Evolutionary conservation across 306 rosid genomes (phyloP).

Genomic region (apple (Malus domestica)): DNA sequence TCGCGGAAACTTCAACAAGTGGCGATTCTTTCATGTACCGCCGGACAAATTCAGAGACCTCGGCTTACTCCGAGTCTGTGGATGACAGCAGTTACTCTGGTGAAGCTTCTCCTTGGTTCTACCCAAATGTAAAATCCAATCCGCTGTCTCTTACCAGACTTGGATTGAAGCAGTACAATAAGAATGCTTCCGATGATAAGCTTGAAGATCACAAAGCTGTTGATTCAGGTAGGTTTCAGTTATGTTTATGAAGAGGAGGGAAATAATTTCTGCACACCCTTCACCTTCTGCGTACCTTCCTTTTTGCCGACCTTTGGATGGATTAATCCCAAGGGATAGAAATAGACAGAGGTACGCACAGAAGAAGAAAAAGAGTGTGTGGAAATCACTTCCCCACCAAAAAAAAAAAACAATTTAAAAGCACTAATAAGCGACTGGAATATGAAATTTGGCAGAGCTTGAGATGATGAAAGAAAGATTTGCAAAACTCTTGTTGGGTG

Average conservation of each 20-base stretch:
- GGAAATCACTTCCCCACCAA: background rate
- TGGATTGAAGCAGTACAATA: conserved; percentile 39
- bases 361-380: background rate
- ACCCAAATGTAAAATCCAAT: conserved; percentile 36
- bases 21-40: conserved; percentile 51
- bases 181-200: conserved; percentile 26
- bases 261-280: background rate
- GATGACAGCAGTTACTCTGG: conserved; percentile 49
- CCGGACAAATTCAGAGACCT: conserved; percentile 58
- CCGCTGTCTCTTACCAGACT: conserved; percentile 40
- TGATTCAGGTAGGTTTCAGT: conserved; percentile 52
- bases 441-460: conserved; percentile 40
- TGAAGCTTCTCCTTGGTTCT: conserved; percentile 53
- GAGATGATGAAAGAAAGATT: conserved; percentile 86
- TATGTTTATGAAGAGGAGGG: background rate
- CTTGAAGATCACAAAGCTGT: conserved; percentile 44
- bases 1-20: conserved; percentile 60
- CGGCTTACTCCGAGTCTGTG: conserved; percentile 55
- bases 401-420: background rate
- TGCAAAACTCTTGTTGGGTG: conserved; percentile 83
- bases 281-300: background rate
- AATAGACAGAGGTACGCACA: background rate
- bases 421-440: background rate
- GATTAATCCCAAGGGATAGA: background rate
- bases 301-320: background rate